Percentiles rank a stretch among this genome's conserved stretches.
These are phyloP conservation scores for Quercus lobata DNA, from an alignment of 331 rosid species.

Conservation along the genomic window DNA sequence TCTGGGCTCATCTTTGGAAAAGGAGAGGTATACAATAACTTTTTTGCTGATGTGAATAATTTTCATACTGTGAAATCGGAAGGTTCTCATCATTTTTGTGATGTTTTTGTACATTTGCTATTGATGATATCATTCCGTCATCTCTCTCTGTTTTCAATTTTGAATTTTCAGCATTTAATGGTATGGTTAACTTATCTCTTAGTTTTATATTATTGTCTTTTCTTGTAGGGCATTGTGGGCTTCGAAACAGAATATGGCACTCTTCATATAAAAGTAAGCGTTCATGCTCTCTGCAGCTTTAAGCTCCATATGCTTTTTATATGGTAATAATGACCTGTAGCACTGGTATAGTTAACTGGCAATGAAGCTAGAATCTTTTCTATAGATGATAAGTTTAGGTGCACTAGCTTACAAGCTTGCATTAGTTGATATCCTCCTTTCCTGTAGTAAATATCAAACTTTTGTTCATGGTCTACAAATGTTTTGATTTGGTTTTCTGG, in stretches of 20 bases:
- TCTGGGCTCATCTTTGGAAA: conserved; percentile 87
- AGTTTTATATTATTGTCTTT: conserved; percentile 1
- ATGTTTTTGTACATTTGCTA: neutral
- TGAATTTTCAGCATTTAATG: neutral
- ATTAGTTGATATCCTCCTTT: neutral
- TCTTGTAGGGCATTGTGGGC: conserved; percentile 72
- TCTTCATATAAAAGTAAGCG: conserved; percentile 78
- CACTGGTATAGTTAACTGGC: neutral
- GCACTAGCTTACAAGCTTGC: neutral
- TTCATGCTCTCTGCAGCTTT: conserved; percentile 7
- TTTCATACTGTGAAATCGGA: neutral
- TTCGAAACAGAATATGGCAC: conserved; percentile 66
- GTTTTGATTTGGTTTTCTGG: neutral
- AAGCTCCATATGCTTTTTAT: conserved; percentile 10
- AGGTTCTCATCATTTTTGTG: neutral
- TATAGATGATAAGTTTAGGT: too few relatives aligned
- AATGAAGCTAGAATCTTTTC: neutral
- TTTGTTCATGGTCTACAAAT: neutral
- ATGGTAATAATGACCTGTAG: neutral
- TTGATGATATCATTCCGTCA: neutral
- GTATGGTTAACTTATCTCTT: neutral
- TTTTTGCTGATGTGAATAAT: neutral
- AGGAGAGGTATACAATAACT: conserved; percentile 61
- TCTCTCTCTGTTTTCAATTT: neutral
- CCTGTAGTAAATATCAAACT: neutral